Evolutionary conservation across 2,329 filamentous ascomycete species (phyloP), one percentile per base, ranked within the genome.

Genomic region (Raffaelea arxii): DNA sequence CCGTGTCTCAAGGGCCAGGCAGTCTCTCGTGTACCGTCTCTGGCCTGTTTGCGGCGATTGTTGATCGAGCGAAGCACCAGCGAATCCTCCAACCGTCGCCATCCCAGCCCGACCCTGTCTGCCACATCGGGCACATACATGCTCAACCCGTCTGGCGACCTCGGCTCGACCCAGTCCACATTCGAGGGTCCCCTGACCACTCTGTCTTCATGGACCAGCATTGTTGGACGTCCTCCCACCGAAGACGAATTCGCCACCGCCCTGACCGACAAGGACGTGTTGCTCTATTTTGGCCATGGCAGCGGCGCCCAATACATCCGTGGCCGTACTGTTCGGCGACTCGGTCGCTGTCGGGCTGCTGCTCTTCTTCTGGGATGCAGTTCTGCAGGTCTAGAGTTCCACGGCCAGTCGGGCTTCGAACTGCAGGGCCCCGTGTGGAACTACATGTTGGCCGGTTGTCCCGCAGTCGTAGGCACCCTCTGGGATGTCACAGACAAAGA

Each of bases 401-500:
- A 82, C 11, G 91, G 91, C 43, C 84, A 88, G 52, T n/a, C n/a
- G n/a, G n/a, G n/a, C n/a, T 95, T 94, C 58, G 90, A 97, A 62
- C 82, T 85, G n/a, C 84, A 86, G 55, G 91, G 92, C 1, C 88
- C 91, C 47, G 86, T 92, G 22, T 81, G 90, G 67, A 89, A 90
- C 56, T 97, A 97, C 66, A 81, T 98, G 65, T 81, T 91, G 55
- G 90, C 89, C 0, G 91, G 88, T 1, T 80, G 77, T 55, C 89
- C 88, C 4, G 89, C 91, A 0, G 79, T 97, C 10, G 81, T 97
- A 2, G 92, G 89, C 40, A 96, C 90, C 16, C 71, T 98, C 32
- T 98, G 92, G 92, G 92, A 98, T 63, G 92, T 98, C 43, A 98
- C 92, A 10, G 92, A 98, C 62, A 86, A 86, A 58, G 92, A 98